phyloP scores from a whole-genome alignment of 208 protist genomes.

The Trypanosoma conorhini region DNA sequence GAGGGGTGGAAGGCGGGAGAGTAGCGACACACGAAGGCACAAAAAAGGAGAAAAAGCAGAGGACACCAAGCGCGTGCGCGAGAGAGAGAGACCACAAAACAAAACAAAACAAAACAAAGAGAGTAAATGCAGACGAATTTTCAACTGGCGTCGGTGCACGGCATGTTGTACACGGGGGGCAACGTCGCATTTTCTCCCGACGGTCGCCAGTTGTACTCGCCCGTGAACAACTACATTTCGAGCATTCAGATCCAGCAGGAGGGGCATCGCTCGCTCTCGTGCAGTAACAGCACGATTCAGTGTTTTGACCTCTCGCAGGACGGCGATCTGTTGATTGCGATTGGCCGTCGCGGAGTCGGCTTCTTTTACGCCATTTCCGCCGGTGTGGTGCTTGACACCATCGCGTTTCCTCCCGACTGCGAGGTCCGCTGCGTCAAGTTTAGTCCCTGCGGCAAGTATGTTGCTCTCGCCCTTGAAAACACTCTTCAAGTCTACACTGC shows the following conservation, averaged over 20 bases:
- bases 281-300: constrained; percentile 89
- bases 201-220: constrained; percentile 80
- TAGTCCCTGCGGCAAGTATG: constrained; percentile 87
- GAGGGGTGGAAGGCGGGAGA: not conserved
- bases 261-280: constrained; percentile 69
- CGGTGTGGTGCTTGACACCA: constrained; percentile 85
- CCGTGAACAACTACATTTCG: constrained; percentile 89
- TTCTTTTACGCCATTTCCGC: constrained; percentile 90
- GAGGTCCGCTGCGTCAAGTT: constrained; percentile 71
- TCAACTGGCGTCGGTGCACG: constrained; percentile 89
- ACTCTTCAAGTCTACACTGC: constrained; percentile 90
- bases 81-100: constrained; percentile 7
- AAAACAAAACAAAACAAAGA: constrained; percentile 20
- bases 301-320: constrained; percentile 89
- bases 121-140: constrained; percentile 72
- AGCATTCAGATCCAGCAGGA: constrained; percentile 77
- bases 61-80: not conserved
- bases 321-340: constrained; percentile 76
- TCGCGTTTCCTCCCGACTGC: constrained; percentile 85
- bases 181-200: constrained; percentile 88
- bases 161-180: constrained; percentile 93
- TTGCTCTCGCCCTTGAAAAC: constrained; percentile 83
- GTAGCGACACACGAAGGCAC: not conserved
- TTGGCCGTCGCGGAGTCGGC: constrained; percentile 79
- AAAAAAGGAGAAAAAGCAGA: not conserved